Percentiles rank a stretch among this genome's conserved stretches.
These are phyloP conservation scores for Lineolata rhizophorae DNA, from an alignment of 495 filamentous ascomycete species.

Conservation along the genomic window DNA sequence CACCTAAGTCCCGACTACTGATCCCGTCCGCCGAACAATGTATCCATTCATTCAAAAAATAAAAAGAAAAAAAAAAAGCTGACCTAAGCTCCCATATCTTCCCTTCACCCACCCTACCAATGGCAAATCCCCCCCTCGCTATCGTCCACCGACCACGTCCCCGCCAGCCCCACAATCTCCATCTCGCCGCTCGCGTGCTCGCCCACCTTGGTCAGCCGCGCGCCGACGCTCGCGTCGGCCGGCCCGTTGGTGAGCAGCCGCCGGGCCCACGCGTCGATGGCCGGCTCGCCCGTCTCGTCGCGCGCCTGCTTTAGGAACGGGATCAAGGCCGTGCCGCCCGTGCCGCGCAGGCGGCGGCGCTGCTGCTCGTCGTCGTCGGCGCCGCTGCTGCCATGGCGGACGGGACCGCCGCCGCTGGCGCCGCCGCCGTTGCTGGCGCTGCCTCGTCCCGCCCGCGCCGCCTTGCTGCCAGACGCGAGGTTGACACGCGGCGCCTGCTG, in stretches of 20 bases:
- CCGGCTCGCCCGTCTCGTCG: conserved; percentile 86
- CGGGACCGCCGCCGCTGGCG: not conserved
- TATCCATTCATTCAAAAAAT: no score
- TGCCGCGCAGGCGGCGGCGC: conserved; percentile 54
- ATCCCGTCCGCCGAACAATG: no score
- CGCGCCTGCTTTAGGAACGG: conserved; percentile 87
- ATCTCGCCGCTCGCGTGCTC: conserved; percentile 38
- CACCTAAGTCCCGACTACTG: no score
- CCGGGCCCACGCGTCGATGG: conserved; percentile 63
- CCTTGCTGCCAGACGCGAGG: conserved; percentile 36
- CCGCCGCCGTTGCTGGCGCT: not conserved
- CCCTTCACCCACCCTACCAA: no score
- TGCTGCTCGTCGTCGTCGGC: no score
- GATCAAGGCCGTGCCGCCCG: conserved; percentile 79
- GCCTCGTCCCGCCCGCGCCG: conserved; percentile 8
- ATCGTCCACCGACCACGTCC: conserved; percentile 69
- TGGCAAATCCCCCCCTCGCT: conserved; percentile 58
- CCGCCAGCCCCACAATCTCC: conserved; percentile 57
- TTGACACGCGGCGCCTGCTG: conserved; percentile 24
- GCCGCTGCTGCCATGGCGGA: conserved; percentile 6
- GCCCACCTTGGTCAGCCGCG: conserved; percentile 40
- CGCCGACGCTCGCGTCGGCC: conserved; percentile 5
- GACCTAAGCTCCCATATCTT: no score
- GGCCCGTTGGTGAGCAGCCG: conserved; percentile 43
- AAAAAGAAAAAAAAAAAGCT: no score